phyloP scores from a whole-genome alignment of 2,329 filamentous ascomycete species.

The Colletotrichum camelliae region DNA sequence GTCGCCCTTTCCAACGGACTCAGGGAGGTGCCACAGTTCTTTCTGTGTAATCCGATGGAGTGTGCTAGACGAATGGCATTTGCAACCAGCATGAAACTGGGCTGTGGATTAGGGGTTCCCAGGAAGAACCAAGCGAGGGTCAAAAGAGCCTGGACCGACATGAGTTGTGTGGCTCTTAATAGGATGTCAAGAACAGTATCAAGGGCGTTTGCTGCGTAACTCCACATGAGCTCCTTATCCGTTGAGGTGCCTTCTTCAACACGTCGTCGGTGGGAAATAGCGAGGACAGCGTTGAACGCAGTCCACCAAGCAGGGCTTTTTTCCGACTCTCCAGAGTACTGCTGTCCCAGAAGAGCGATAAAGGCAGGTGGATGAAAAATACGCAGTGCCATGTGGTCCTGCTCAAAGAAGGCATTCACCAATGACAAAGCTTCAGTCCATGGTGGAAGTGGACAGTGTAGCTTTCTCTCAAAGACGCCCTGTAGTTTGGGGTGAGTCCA shows the following conservation, averaged over 20 bases:
- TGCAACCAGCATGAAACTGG: background rate
- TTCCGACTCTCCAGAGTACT: background rate
- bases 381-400: background rate
- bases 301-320: background rate
- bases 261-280: background rate
- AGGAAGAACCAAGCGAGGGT: background rate
- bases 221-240: background rate
- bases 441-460: background rate
- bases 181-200: background rate
- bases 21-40: background rate
- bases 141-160: background rate
- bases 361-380: accelerated
- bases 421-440: background rate
- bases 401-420: background rate
- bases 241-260: background rate
- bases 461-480: conserved; percentile 1
- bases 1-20: background rate
- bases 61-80: background rate
- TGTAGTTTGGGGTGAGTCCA: background rate
- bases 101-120: background rate
- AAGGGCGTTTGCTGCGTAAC: background rate
- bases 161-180: background rate
- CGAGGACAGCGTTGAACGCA: background rate
- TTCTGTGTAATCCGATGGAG: background rate
- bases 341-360: background rate